Percentiles rank a stretch among this genome's conserved stretches.
Conservation (phyloP, 2,329 filamentous ascomycete genomes). For the Pseudonectria buxi region DNA sequence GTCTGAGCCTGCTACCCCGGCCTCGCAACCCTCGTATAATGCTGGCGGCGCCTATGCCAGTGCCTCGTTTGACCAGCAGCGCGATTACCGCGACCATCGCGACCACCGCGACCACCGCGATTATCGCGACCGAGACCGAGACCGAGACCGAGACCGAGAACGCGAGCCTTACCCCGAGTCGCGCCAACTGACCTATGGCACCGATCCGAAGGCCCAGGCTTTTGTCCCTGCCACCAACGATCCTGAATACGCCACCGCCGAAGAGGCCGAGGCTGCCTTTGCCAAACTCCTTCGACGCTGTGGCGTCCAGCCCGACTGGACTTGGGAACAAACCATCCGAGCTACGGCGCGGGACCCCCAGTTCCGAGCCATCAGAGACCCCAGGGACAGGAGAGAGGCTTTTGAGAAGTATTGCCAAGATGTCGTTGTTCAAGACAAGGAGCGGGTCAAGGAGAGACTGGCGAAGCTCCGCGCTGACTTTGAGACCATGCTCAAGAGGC, state of each 20-base stretch:
- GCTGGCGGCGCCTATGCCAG: conserved; percentile 34
- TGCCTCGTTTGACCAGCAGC: conserved; percentile 31
- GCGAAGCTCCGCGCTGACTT: conserved; percentile 91
- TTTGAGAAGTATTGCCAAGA: conserved; percentile 96
- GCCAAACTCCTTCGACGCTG: conserved; percentile 80
- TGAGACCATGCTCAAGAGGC: conserved; percentile 88
- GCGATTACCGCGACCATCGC: conserved; percentile 21
- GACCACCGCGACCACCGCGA: conserved; percentile 12
- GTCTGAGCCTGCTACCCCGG: conserved; percentile 35
- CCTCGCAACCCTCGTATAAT: conserved; percentile 35
- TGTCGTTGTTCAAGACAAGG: conserved; percentile 85
- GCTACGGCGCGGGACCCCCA: conserved; percentile 84
- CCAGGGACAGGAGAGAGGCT: conserved; percentile 79
- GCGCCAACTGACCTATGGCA: conserved; percentile 52
- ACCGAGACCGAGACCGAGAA: conserved; percentile 15
- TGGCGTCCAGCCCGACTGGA: conserved; percentile 85
- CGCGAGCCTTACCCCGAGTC: conserved; percentile 43
- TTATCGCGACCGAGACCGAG: conserved; percentile 25
- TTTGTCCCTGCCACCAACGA: conserved; percentile 61
- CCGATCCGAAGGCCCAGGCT: conserved; percentile 48
- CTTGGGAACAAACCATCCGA: conserved; percentile 84
- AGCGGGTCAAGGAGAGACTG: conserved; percentile 86
- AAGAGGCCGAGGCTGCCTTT: conserved; percentile 91
- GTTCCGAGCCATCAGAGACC: conserved; percentile 87
- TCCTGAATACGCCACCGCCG: conserved; percentile 69